These are phyloP conservation scores for Tylopilus subfusipes DNA, from an alignment of 768 basidiomycete species.

Conservation along the genomic window DNA sequence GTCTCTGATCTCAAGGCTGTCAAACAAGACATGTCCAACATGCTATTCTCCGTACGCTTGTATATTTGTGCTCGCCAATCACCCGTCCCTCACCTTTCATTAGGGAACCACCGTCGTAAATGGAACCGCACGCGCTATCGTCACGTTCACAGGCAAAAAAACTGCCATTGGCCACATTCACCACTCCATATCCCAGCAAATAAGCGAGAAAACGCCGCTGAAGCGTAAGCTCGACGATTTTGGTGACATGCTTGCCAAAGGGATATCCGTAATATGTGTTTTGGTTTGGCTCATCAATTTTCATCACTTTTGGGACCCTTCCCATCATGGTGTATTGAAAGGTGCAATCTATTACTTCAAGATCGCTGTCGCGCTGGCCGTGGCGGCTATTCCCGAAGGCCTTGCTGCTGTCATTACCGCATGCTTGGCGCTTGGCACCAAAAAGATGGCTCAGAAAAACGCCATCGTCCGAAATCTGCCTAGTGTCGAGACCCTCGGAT, in stretches of 20 bases:
- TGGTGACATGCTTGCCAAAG: slow-evolving; percentile 95
- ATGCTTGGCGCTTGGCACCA: slow-evolving; percentile 92
- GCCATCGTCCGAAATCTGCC: slow-evolving; percentile 96
- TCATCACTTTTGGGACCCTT: slow-evolving; percentile 93
- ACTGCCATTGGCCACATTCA: slow-evolving; percentile 98
- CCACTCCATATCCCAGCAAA: slow-evolving; percentile 90
- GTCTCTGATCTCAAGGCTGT: slow-evolving; percentile 79
- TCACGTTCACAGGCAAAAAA: slow-evolving; percentile 77
- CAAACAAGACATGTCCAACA: slow-evolving; percentile 98
- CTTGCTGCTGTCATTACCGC: slow-evolving; percentile 98
- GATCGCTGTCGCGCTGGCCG: slow-evolving; percentile 97
- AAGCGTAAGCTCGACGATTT: slow-evolving; percentile 99
- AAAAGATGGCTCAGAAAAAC: slow-evolving; percentile 99
- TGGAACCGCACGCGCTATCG: slow-evolving; percentile 83
- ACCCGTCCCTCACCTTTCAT: background rate
- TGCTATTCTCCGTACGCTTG: slow-evolving; percentile 77
- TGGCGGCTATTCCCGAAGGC: slow-evolving; percentile 97
- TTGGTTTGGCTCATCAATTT: slow-evolving; percentile 98
- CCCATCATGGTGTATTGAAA: slow-evolving; percentile 85
- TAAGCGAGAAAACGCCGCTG: slow-evolving; percentile 92
- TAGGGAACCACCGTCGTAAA: slow-evolving; percentile 97
- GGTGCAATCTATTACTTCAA: slow-evolving; percentile 99
- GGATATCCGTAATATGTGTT: slow-evolving; percentile 94
- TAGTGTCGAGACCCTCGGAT: slow-evolving; percentile 94
- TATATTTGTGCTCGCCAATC: background rate